Base-by-base conservation (phyloP, 306 rosid species). In the Malus orientalis region DNA sequence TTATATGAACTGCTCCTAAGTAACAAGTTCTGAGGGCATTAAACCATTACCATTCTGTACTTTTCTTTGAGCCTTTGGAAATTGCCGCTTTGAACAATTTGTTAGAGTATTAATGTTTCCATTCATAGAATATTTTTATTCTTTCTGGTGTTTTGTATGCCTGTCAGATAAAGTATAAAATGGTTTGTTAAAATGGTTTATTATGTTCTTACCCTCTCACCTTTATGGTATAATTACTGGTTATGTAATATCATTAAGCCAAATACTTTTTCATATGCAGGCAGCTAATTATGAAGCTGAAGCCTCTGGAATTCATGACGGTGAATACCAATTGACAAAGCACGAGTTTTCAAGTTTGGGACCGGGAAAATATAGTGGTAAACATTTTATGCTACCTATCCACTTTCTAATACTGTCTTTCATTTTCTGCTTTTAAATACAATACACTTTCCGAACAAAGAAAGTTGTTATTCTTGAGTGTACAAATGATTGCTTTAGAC, bases 301-400 rank as follows among this genome's bases (percentile, higher is more conserved):
- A 81, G 90, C 86, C 69, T 84, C 96, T 79, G 92, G 88, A 59
- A 80, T 90, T 76, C 96, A 86, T 60, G 85, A 83, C 74, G 86
- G 92, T 69, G 93, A 88, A 77, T 95, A 83, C 88, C 97, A 86
- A 84, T 81, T 95, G 83, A 86, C 91, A 36, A 95, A 92, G 80
- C 90, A 89, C 81, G 97, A 65, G 29, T 87, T 90, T 85, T 91
- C 97, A 77, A 85, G 88, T 81, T 78, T 88, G 85, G 89, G 89
- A 65, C 93, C 83, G 83, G 93, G 93, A 75, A 95, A 95, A 81
- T 95, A 85, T 69, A 95, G 96, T 72, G 99, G 97, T 95, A 91
- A 38, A 32, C 49, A 53, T 51, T 73, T 74, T 76, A 61, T 81
- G 29, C 71, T 75, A 36, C 68, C 78, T 63, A 62, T 80, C 14